Base-by-base conservation (phyloP, 208 protist species). In the Entamoeba moshkovskii region DNA sequence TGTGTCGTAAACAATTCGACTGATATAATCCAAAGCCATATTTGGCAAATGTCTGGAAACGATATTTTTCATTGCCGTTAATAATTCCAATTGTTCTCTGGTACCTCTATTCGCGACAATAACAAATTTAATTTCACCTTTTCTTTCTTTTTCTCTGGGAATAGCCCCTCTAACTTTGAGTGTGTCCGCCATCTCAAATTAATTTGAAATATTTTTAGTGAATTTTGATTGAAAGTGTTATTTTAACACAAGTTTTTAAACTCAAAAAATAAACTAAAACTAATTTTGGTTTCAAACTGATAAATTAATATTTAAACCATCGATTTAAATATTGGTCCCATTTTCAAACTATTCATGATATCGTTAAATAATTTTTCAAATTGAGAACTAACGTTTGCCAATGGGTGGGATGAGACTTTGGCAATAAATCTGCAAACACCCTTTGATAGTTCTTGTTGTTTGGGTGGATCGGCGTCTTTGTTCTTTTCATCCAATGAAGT, bases 1-100 rank as follows among this genome's bases (percentile, higher is more conserved):
- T 13, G 47, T 8, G 5, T 93, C 93, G 42, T 46, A 93, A 29
- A 93, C 93, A 45, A 93, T 73, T 38, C 93, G 4, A 91, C 18
- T 38, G 44, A 93, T 93, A 85, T 93, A 93, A 22, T 66, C 52
- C n/a, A 46, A 33, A 46, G 93, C 46, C 93, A 93, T 93, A 46
- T 93, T 93, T 29, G 93, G 93, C 25, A 85, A 85, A 85, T 85
- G 59, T 85, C 59, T 29, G 13, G 59, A 85, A 42, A 85, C 59
- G 13, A 85, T 85, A 38, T 85, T 85, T 38, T 85, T 85, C 59
- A 85, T 85, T 3, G 22, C 18, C n/a, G 59, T 85, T 38, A 85
- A 85, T 85, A 85, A 85, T 38, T 85, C 59, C n/a, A 85, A 44
- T 38, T 85, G 59, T 38, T 85, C 59, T 42, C 59, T 29, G 13